Evolutionary conservation across 2,329 filamentous ascomycete species (phyloP), one percentile per base, ranked within the genome.

Genomic region (Ophiostoma australiae): DNA sequence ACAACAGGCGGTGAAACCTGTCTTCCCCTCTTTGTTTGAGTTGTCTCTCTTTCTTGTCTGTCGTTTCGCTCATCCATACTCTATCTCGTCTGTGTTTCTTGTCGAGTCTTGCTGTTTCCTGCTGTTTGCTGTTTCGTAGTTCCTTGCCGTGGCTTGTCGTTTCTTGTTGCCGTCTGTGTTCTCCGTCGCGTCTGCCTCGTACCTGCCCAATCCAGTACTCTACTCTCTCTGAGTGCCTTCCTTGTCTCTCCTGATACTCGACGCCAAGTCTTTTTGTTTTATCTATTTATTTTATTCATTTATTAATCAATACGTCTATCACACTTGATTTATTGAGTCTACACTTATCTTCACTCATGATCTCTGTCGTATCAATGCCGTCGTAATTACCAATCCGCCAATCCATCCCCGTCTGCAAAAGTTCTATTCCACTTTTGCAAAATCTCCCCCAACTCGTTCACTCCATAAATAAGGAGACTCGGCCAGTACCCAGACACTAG

Each of bases 371-470:
- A 48, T 48, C 44, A 48, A 15, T 33, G 58, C 58, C 27, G 8
- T 63, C 11, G 13, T 33, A 17, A 63, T 27, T 23, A 55, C 23
- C n/a, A 58, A 27, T 15, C n/a, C 52, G 37, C 37, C 37, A 39
- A 39, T 13, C 44, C 13, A 17, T n/a, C 44, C 17, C 44, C 44
- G 20, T n/a, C 44, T 17, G 6, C 48, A 61, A 63, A 63, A 63
- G 58, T 63, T 63, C 58, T 63, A 63, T 63, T 63, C 58, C 58
- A 63, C 58, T 63, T 63, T 58, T 48, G 8, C 44, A 55, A n/a
- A 6, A 48, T 48, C 6, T 48, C 20, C 44, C 44, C 44, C 58
- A 27, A 63, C 58, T 33, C 55, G 17, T 63, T 20, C 52, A 55
- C 52, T 23, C 52, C 44, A 48, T 48, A 55, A 17, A n/a, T 55